Evolutionary conservation across 345 rosid species (phyloP), one percentile per base, ranked within the genome.

Genomic region (Bruguiera gymnorhiza): DNA sequence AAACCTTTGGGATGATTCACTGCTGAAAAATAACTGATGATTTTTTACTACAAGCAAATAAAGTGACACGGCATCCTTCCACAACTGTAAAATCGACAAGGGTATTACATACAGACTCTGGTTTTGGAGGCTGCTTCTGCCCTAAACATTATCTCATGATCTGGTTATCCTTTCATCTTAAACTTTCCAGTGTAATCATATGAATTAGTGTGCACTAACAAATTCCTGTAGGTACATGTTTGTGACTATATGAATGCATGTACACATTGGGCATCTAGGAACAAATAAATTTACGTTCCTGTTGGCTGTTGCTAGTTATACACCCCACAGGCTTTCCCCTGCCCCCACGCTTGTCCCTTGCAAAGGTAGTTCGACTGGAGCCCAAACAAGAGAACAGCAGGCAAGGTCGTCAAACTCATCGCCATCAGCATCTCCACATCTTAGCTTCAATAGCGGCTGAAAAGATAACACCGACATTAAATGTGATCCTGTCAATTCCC

Each of bases 391-490:
- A 72, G 54, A 66, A 5, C 9, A 48, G 13, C 46, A 11, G 46
- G 46, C 4, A 39, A 29, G 61, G 63, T 58, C 26, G 70, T 52
- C 11, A 29, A n/a, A 51, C 65, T 64, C 24, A 15, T 58, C 4
- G 3, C 16, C 50, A 36, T 78, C 70, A 34, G 6, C 37, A 7
- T 34, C 16, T 54, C 68, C 59, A 29, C 37, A 63, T 57, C 29
- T 68, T 50, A 31, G 26, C 65, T 66, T 36, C 68, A 54, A 56
- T 54, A 31, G 73, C 82, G 67, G 78, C 73, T 73, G 30, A 27
- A 29, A 36, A 39, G 48, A 10, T 39, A 39, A 39, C 16, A 43
- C 48, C 48, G 3, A 43, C 13, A 43, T 43, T 11, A 11, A 11
- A 43, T 11, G 48, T 43, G 48, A 43, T 10, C 48, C 13, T 43